Conservation (phyloP, 495 filamentous ascomycete genomes). For the Talaromyces ruber region DNA sequence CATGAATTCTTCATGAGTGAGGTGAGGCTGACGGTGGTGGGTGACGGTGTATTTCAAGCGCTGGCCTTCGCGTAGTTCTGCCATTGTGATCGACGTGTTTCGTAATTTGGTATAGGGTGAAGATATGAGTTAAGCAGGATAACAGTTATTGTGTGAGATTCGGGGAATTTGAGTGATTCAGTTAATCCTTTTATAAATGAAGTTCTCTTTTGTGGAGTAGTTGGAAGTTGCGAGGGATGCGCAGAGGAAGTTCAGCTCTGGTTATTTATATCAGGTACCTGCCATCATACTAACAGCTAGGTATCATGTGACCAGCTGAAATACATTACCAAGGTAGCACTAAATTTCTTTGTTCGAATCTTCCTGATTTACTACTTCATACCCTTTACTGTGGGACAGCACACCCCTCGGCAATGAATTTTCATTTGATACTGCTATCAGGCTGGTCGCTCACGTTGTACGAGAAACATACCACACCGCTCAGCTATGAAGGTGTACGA, state of each 20-base stretch:
- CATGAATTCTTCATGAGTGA: slow-evolving; percentile 23
- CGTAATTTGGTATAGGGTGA: too few relatives aligned
- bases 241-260: background rate
- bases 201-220: background rate
- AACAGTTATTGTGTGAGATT: too few relatives aligned
- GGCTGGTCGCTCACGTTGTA: background rate
- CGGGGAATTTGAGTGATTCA: too few relatives aligned
- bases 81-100: slow-evolving; percentile 2
- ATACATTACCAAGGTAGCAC: background rate
- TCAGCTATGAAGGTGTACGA: background rate
- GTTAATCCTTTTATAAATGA: too few relatives aligned
- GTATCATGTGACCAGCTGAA: background rate
- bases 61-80: slow-evolving; percentile 7
- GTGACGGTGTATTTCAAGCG: slow-evolving; percentile 21
- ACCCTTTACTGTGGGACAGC: background rate
- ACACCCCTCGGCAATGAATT: background rate
- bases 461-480: background rate
- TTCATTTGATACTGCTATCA: background rate
- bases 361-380: background rate
- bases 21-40: slow-evolving; percentile 16
- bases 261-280: background rate
- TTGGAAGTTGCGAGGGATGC: background rate
- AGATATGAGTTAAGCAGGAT: too few relatives aligned
- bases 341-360: background rate
- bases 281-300: background rate